Conservation (phyloP, 768 basidiomycete species). For the Clitopilus passeckerianus region DNA sequence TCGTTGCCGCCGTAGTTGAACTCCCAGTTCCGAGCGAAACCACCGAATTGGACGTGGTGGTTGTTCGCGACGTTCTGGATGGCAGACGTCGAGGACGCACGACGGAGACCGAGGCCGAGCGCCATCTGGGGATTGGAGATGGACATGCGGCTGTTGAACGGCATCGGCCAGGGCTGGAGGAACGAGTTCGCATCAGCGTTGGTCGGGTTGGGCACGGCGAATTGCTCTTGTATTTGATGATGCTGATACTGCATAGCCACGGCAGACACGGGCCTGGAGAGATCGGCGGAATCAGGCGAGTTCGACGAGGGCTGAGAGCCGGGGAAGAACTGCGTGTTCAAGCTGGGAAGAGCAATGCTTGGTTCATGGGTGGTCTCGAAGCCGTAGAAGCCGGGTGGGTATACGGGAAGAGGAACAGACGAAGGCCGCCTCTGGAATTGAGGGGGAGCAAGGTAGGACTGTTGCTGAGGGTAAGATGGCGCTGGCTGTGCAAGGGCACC, state of each 20-base stretch:
- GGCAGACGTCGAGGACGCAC: conserved; percentile 45
- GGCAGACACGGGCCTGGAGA: conserved; percentile 40
- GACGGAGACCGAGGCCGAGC: conserved; percentile 33
- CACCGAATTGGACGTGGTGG: background rate
- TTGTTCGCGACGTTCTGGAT: conserved; percentile 17
- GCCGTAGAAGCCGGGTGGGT: conserved; percentile 4
- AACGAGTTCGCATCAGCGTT: background rate
- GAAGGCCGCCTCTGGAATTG: conserved; percentile 52
- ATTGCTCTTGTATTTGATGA: conserved; percentile 23
- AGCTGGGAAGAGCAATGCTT: conserved; percentile 36
- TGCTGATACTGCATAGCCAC: conserved; percentile 11
- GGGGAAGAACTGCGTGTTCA: conserved; percentile 33
- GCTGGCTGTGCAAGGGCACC: background rate
- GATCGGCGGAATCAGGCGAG: background rate
- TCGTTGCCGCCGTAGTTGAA: background rate
- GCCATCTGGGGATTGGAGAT: background rate
- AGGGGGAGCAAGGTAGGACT: conserved; percentile 7
- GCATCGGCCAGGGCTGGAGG: background rate
- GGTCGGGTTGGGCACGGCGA: conserved; percentile 12
- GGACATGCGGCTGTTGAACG: background rate
- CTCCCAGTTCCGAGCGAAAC: background rate
- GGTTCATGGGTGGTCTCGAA: conserved; percentile 5
- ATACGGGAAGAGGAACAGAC: conserved; percentile 51
- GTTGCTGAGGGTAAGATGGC: background rate
- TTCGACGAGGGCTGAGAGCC: background rate